Conservation (phyloP, 176 grass and related monocot genomes). For the Avena atlantica region DNA sequence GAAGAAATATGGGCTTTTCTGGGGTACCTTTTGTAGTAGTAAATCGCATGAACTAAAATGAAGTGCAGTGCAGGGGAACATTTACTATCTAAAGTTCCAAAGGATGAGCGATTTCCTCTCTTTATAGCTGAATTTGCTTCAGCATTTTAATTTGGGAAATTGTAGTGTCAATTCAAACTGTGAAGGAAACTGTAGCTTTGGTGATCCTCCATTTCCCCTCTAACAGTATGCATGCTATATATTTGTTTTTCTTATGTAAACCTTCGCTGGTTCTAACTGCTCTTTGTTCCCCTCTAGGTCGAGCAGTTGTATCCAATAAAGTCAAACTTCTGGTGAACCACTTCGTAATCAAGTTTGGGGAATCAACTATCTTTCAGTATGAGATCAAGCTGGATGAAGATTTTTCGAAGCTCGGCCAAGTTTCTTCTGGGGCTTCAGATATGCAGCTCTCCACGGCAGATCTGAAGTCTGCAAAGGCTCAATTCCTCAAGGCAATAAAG, state of each 20-base stretch:
- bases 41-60: neutral
- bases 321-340: slow-evolving; percentile 53
- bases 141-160: neutral
- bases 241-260: neutral
- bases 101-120: neutral
- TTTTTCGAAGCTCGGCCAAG: neutral
- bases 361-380: slow-evolving; percentile 48
- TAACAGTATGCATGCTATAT: neutral
- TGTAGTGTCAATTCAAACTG: neutral
- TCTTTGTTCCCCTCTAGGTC: slow-evolving; percentile 9
- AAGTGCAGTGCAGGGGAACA: neutral
- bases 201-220: neutral
- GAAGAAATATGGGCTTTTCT: slow-evolving; percentile 11
- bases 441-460: slow-evolving; percentile 41
- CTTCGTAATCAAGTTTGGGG: slow-evolving; percentile 41
- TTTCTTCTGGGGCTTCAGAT: slow-evolving; percentile 24
- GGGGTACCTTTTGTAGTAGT: neutral
- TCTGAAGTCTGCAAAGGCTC: slow-evolving; percentile 34
- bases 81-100: slow-evolving; percentile 7
- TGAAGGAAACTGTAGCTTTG: neutral
- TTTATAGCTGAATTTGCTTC: neutral
- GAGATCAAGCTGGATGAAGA: slow-evolving; percentile 33
- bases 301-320: neutral
- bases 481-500: slow-evolving; percentile 41
- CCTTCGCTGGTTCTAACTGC: neutral